A percentile compares a stretch with the other conserved stretches of the same genome.
phyloP scores from a whole-genome alignment of 371 early-diverging fungal species.

The Mortierella sp. region DNA sequence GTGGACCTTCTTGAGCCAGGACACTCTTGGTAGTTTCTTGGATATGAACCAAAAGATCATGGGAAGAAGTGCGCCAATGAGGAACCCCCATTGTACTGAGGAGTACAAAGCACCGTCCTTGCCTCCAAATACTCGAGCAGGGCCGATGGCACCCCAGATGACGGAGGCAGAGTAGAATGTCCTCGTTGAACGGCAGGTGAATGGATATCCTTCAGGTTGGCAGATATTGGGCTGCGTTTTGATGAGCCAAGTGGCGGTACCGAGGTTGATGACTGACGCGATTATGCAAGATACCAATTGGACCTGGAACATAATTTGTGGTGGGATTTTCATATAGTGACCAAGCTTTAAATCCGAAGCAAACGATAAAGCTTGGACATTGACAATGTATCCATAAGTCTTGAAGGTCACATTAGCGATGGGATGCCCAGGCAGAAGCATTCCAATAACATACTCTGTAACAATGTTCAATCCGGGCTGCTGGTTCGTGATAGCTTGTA shows the following conservation, averaged over 20 bases:
- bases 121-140: conserved; percentile 75
- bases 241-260: conserved; percentile 74
- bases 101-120: conserved; percentile 32
- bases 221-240: conserved; percentile 69
- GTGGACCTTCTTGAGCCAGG: conserved; percentile 70
- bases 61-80: conserved; percentile 46
- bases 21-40: conserved; percentile 55
- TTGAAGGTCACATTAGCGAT: conserved; percentile 78
- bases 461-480: conserved; percentile 55
- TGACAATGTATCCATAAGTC: conserved; percentile 73
- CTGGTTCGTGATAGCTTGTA: conserved; percentile 61
- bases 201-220: conserved; percentile 58
- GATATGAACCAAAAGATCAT: conserved; percentile 56
- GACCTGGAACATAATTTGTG: conserved; percentile 61
- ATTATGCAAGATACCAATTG: conserved; percentile 61
- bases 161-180: conserved; percentile 59
- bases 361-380: conserved; percentile 67
- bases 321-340: conserved; percentile 64
- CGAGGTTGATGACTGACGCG: conserved; percentile 62
- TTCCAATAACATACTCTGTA: conserved; percentile 74
- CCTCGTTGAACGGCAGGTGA: conserved; percentile 71
- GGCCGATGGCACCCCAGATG: conserved; percentile 77
- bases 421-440: conserved; percentile 71
- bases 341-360: conserved; percentile 70
- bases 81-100: conserved; percentile 58